Percentiles rank a stretch among this genome's conserved stretches.
phyloP scores from a whole-genome alignment of 768 basidiomycete species.

The Trametes sanguinea region DNA sequence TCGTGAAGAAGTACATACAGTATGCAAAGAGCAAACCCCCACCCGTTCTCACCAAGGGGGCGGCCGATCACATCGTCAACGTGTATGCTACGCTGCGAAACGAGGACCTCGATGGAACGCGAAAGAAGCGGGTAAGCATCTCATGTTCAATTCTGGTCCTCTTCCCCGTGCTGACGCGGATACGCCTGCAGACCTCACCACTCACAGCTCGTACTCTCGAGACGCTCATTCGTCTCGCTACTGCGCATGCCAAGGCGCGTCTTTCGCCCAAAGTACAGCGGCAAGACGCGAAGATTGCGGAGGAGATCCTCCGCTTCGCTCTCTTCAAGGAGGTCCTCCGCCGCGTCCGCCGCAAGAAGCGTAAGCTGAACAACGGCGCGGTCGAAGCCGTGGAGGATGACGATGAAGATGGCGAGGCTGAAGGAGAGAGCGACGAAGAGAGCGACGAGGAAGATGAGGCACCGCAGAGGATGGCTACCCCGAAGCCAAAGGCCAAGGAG shows the following conservation, averaged over 20 bases:
- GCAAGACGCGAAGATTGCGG: slow-evolving; percentile 85
- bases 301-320: slow-evolving; percentile 95
- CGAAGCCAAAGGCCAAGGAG: slow-evolving; percentile 50
- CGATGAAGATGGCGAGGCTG: slow-evolving; percentile 55
- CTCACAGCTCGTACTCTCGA: slow-evolving; percentile 98
- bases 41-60: slow-evolving; percentile 87
- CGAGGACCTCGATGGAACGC: slow-evolving; percentile 84
- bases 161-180: neutral
- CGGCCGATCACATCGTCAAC: slow-evolving; percentile 90
- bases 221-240: slow-evolving; percentile 96
- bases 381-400: slow-evolving; percentile 36
- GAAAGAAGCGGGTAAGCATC: slow-evolving; percentile 67
- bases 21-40: slow-evolving; percentile 90
- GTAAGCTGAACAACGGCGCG: slow-evolving; percentile 75
- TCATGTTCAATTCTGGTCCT: neutral
- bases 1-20: slow-evolving; percentile 98
- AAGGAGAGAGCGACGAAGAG: slow-evolving; percentile 50
- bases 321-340: slow-evolving; percentile 97
- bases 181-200: slow-evolving; percentile 76
- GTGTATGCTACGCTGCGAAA: slow-evolving; percentile 92
- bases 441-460: slow-evolving; percentile 52
- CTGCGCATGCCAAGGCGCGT: slow-evolving; percentile 96
- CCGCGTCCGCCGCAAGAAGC: slow-evolving; percentile 77
- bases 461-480: slow-evolving; percentile 43
- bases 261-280: slow-evolving; percentile 84